Percentiles rank a stretch among this genome's conserved stretches.
Evolutionary conservation across 257 asterid genomes (phyloP).

Genomic region (Prunella vulgaris): DNA sequence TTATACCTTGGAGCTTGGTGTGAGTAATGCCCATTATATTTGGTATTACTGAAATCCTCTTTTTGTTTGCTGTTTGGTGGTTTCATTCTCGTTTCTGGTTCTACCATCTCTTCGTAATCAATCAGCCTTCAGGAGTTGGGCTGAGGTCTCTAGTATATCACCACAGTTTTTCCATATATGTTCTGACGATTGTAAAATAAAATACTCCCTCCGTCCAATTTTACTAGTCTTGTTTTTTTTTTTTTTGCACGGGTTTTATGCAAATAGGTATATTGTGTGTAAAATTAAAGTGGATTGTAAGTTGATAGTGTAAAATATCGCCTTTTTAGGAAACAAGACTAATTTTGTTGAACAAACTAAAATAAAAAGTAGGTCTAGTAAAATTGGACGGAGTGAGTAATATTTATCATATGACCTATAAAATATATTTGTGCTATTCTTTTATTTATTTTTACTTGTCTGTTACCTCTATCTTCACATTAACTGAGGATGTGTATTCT

Average conservation of each 20-base stretch:
- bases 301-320: no score
- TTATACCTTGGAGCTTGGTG: conserved; percentile 7
- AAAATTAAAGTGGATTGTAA: no score
- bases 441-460: no score
- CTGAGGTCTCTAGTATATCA: conserved; percentile 29
- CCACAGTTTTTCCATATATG: conserved; percentile 34
- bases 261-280: no score
- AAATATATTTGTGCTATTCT: conserved; percentile 9
- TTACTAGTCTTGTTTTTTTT: no score
- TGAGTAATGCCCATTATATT: not conserved
- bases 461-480: conserved; percentile 40
- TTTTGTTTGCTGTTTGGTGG: conserved; percentile 8
- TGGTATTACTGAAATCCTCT: not conserved
- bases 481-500: conserved; percentile 29
- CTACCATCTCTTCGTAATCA: conserved; percentile 8
- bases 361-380: no score
- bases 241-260: no score
- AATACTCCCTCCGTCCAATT: no score
- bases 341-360: no score
- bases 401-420: conserved; percentile 1
- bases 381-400: no score
- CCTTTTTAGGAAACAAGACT: no score
- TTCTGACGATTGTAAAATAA: not conserved
- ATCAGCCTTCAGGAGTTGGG: conserved; percentile 34
- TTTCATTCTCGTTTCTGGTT: conserved; percentile 6